These are phyloP conservation scores for Yarrowia sp. DNA, from an alignment of 805 yeast genomes.

Conservation along the genomic window DNA sequence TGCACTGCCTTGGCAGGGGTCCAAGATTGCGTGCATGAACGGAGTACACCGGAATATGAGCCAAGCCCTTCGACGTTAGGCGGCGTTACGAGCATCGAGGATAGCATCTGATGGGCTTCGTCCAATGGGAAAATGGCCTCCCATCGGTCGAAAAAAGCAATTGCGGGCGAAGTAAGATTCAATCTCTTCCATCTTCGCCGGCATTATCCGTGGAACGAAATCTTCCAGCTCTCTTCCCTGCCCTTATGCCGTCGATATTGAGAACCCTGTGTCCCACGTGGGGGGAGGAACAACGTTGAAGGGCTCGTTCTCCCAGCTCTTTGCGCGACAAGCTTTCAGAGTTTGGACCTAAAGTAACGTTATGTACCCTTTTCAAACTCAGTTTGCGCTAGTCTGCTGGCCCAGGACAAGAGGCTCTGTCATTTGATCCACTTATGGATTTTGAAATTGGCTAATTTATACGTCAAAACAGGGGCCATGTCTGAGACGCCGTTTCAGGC, in stretches of 20 bases:
- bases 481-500: no score
- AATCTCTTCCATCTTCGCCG: not conserved
- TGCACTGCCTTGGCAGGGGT: no score
- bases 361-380: not conserved
- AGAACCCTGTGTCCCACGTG: not conserved
- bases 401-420: not conserved
- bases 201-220: not conserved
- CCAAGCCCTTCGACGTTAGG: no score
- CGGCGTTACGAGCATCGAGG: no score
- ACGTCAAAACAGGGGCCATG: not conserved
- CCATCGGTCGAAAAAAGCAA: not conserved
- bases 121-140: no score
- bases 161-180: not conserved
- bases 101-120: no score
- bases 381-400: not conserved
- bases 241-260: not conserved
- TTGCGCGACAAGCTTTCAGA: not conserved
- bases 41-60: no score
- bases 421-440: not conserved
- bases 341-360: not conserved
- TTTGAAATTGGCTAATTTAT: not conserved
- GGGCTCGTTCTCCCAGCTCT: not conserved
- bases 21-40: no score
- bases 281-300: not conserved
- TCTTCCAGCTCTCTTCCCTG: not conserved